These are phyloP conservation scores for Cryptococcus maquisensis DNA, from an alignment of 1,284 basidiomycete species.

Conservation along the genomic window DNA sequence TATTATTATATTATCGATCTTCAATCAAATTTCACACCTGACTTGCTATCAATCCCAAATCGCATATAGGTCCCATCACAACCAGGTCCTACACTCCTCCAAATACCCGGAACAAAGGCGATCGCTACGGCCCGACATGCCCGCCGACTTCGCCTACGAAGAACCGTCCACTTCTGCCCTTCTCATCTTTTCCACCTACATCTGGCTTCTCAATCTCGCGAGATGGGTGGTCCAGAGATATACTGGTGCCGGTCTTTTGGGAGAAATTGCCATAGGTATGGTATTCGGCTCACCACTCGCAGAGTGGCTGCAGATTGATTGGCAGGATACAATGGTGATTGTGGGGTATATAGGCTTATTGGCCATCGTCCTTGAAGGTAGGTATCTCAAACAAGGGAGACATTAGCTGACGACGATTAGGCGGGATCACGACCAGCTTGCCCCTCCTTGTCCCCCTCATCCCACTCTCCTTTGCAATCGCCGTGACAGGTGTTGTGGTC, in stretches of 20 bases:
- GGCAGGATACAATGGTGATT: constrained; percentile 51
- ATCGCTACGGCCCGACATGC: constrained; percentile 12
- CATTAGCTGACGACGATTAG: constrained; percentile 24
- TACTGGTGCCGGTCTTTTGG: constrained; percentile 48
- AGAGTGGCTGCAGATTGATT: constrained; percentile 47
- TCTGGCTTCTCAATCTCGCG: constrained; percentile 47
- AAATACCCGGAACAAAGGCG: too few species aligned
- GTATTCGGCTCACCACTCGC: constrained; percentile 54
- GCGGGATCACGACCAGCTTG: constrained; percentile 53
- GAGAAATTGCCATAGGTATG: constrained; percentile 54
- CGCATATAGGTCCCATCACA: too few species aligned
- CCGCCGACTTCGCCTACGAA: constrained; percentile 35
- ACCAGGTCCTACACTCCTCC: too few species aligned
- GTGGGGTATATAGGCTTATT: constrained; percentile 57
- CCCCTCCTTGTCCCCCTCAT: constrained; percentile 49
- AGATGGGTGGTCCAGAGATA: constrained; percentile 34
- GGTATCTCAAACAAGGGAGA: constrained; percentile 3
- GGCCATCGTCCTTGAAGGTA: constrained; percentile 56
- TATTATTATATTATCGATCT: too few species aligned
- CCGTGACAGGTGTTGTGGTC: constrained; percentile 51
- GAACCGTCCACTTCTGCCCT: constrained; percentile 39
- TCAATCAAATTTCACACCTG: too few species aligned
- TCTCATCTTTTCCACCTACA: constrained; percentile 44
- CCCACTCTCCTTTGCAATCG: constrained; percentile 50
- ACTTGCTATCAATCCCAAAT: too few species aligned